Base-by-base conservation (phyloP, 2,329 filamentous ascomycete genomes). In the Parastagonospora avenae region DNA sequence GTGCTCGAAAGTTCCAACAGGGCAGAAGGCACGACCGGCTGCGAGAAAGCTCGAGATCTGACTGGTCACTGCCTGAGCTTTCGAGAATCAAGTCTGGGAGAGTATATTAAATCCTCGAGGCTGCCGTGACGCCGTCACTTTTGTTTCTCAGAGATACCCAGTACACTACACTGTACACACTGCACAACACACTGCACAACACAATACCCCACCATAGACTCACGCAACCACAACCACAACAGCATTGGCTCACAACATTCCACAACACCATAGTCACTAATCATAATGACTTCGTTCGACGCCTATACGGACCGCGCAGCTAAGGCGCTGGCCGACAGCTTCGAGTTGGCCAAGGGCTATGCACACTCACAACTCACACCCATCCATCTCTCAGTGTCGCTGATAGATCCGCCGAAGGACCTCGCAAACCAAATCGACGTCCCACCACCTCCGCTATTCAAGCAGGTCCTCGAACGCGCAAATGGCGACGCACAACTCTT, bases 291-390 rank as follows among this genome's bases (percentile, higher is more conserved):
- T 75, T 84, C 86, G 45, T 85, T 87, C 67, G 91, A 92, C 87
- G 88, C 95, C 73, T 97, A 97, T 74, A 99, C 94, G 61, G 93
- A 97, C 77, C 82, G 90, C 77, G 94, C 91, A 61, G 90, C 92
- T 72, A 91, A 93, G 79, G 90, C 93, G 67, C 82, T 99, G 71
- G 85, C 90, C 67, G 91, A 97, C 74, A 90, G 92, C 74, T 92
- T 94, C 81, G 81, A 84, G 53, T 82, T 97, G 66, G 92, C 93
- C 62, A 87, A 92, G 75, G 88, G 94, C 78, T 96, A 97, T 73
- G 85, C 86, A 33, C 94, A 99, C 78, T 87, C 91, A 35, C 93
- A 99, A 75, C 85, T 97, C 54, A 82, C 92, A 47, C 94, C 94
- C 12, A 77, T 97, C 54, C 94, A 99, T 74, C 84, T 99, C 46